Evolutionary conservation across 768 basidiomycete genomes (phyloP), one percentile per base, ranked within the genome.

Genomic region (Pisolithus tinctorius): DNA sequence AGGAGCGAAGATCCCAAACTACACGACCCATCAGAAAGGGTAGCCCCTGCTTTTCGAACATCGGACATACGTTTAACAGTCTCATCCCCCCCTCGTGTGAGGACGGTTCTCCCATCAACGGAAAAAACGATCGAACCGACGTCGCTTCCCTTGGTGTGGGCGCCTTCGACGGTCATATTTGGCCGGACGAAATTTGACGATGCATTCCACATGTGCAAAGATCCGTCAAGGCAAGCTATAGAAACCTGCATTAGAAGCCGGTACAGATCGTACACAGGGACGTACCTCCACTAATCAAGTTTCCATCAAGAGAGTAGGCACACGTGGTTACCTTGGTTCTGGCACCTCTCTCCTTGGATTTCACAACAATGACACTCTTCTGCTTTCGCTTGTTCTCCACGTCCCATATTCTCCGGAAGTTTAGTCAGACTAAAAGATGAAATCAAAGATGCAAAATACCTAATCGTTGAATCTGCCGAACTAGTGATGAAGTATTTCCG

Each of bases 1-100:
- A 90, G 10, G 86, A 77, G 50, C 91, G 83, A 26, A 92, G 69
- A 66, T 98, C 95, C 96, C 96, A 99, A 42, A 97, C 95, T 98
- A 56, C 37, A 26, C 11, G 31, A 26, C 4, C 52, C 34, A 54
- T 49, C 50, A 52, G 38, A 47, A 25, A 43, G 47, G 27, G 47
- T 23, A 13, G 13, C 26, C 13, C 8, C 36, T 41, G 26, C 9
- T 23, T 41, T 30, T 23, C 17, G 20, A 47, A 53, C 58, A 42
- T n/a, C 44, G 54, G 43, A 82, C 92, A 57, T 69, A 96, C 95
- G 68, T 71, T 98, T 99, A 50, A 97, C 86, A 2, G 93, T 95
- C 64, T 94, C 87, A 70, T 99, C 96, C 1, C 89, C 92, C 38
- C 95, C 93, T 60, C 96, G 76, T 6, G 92, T 94, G 51, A 93